Percentiles rank a stretch among this genome's conserved stretches.
Evolutionary conservation across 371 early-diverging fungal genomes (phyloP).

Genomic region (Synchytrium microbalum): DNA sequence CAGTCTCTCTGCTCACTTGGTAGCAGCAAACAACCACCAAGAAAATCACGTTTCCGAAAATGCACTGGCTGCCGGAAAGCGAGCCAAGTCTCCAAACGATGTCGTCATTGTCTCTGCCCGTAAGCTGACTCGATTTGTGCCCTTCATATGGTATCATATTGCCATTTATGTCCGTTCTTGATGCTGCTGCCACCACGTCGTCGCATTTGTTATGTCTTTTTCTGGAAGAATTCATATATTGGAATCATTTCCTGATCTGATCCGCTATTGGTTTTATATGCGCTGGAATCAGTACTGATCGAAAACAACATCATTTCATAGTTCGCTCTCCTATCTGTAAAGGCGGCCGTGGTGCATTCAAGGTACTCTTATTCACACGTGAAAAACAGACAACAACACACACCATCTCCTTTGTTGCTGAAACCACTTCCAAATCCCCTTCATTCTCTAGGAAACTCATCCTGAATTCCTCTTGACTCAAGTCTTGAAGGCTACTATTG

Average conservation of each 20-base stretch:
- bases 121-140: no score
- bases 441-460: conserved; percentile 74
- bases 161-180: no score
- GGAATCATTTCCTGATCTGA: no score
- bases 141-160: no score
- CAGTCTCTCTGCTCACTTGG: background rate
- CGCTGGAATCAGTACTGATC: no score
- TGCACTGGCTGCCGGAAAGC: background rate
- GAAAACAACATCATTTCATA: no score
- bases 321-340: background rate
- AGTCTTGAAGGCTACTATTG: conserved; percentile 66
- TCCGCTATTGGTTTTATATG: no score
- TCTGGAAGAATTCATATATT: no score
- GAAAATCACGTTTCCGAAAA: background rate
- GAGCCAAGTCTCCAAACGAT: background rate
- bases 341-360: background rate
- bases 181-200: no score
- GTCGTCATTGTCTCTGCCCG: background rate
- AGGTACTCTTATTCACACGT: background rate
- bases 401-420: background rate
- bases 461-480: conserved; percentile 84
- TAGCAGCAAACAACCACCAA: background rate
- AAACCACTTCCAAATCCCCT: background rate
- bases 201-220: no score
- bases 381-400: background rate